Evolutionary conservation across 257 asterid genomes (phyloP).

Genomic region (Fraxinus americana): DNA sequence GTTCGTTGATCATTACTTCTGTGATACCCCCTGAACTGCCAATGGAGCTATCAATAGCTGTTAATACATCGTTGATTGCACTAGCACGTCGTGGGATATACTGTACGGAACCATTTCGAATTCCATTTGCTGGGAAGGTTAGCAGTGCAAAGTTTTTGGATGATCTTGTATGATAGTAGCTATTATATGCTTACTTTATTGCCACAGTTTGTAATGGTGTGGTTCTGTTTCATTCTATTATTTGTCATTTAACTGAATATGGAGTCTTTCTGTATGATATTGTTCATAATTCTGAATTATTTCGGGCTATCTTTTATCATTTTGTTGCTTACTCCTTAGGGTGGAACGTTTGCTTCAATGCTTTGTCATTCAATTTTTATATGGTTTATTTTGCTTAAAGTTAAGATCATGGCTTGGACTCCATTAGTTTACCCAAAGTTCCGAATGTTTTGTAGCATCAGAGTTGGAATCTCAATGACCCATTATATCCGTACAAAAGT

Average conservation of each 20-base stretch:
- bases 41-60: constrained; percentile 98
- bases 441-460: neutral
- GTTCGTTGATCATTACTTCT: constrained; percentile 93
- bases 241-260: neutral
- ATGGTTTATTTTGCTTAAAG: constrained; percentile 4
- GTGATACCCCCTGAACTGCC: constrained; percentile 99
- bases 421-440: constrained; percentile 8
- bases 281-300: constrained; percentile 7
- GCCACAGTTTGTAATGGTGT: neutral
- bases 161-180: constrained; percentile 6
- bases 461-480: neutral
- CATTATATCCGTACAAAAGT: neutral
- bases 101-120: constrained; percentile 97
- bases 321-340: constrained; percentile 9
- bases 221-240: constrained; percentile 6
- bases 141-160: constrained; percentile 26
- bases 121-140: constrained; percentile 99
- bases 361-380: neutral
- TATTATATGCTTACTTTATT: constrained; percentile 4
- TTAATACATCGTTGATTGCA: constrained; percentile 96
- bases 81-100: constrained; percentile 91
- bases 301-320: neutral
- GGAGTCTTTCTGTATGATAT: constrained; percentile 10
- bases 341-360: neutral
- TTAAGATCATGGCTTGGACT: neutral